These are phyloP conservation scores for Diospyros lotus DNA, from an alignment of 148 eudicot genomes.

Conservation along the genomic window DNA sequence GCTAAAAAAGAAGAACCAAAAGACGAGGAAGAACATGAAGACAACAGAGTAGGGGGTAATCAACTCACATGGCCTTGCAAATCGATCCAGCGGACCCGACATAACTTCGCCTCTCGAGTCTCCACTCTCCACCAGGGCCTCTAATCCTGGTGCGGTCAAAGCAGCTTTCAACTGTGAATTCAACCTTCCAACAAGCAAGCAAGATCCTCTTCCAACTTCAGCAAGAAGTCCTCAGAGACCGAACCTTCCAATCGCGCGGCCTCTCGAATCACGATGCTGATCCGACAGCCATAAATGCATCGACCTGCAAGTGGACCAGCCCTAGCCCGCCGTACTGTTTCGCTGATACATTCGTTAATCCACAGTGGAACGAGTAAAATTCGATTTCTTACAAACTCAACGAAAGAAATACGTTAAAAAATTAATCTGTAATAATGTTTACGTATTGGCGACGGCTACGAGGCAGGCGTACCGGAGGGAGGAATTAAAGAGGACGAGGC, in stretches of 20 bases:
- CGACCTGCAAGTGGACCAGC: neutral
- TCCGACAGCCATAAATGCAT: neutral
- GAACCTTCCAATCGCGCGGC: neutral
- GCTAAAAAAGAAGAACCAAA: neutral
- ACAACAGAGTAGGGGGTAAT: neutral
- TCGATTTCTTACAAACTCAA: neutral
- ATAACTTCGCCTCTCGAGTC: constrained; percentile 7
- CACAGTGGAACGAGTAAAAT: neutral
- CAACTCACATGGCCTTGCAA: constrained; percentile 44
- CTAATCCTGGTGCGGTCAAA: constrained; percentile 6
- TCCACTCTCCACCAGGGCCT: neutral
- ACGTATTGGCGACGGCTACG: no score
- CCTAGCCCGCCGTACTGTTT: neutral
- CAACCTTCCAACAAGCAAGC: neutral
- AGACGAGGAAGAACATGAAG: neutral
- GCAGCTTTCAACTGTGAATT: neutral
- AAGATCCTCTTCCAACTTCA: neutral
- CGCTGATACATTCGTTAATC: neutral
- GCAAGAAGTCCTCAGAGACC: neutral
- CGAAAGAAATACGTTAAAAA: neutral
- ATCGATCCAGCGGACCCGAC: constrained; percentile 44
- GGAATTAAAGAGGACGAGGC: no score
- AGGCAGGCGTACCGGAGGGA: no score
- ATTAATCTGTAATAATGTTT: no score
- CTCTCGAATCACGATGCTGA: neutral